Percentiles rank a stretch among this genome's conserved stretches.
phyloP scores from a whole-genome alignment of 148 eudicot genomes.

The Amaranthus hypochondriacus region DNA sequence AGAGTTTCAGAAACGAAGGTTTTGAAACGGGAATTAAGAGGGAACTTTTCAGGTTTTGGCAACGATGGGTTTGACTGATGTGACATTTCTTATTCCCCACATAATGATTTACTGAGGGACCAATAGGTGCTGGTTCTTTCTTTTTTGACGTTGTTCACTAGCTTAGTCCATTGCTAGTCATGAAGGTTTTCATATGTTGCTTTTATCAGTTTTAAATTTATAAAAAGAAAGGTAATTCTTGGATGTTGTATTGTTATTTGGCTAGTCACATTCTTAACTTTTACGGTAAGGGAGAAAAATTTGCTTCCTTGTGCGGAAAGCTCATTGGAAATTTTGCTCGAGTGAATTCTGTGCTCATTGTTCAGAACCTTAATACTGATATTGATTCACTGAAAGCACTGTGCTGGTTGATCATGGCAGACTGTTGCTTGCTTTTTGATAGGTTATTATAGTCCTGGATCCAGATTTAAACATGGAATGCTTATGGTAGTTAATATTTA shows the following conservation, averaged over 20 bases:
- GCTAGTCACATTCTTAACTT: neutral
- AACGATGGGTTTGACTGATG: too few relatives aligned
- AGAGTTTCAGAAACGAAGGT: too few relatives aligned
- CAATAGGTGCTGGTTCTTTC: neutral
- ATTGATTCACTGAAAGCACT: neutral
- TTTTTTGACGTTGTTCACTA: neutral
- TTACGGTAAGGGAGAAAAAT: neutral
- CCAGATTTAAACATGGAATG: neutral
- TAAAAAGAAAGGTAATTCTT: neutral
- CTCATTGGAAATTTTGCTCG: neutral
- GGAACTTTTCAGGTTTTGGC: too few relatives aligned
- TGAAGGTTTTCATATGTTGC: neutral
- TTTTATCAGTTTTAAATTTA: neutral
- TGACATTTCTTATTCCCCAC: neutral
- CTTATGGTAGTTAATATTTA: neutral
- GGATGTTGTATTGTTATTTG: neutral
- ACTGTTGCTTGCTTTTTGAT: neutral
- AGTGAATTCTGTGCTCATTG: neutral
- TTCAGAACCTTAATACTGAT: neutral
- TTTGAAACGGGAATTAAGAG: too few relatives aligned
- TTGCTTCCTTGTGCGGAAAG: neutral
- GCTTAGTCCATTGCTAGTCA: neutral
- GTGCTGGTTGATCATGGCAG: neutral
- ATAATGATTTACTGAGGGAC: neutral
- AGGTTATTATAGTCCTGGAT: neutral